These are phyloP conservation scores for Citrullus mucosospermus DNA, from an alignment of 306 rosid genomes.

Conservation along the genomic window DNA sequence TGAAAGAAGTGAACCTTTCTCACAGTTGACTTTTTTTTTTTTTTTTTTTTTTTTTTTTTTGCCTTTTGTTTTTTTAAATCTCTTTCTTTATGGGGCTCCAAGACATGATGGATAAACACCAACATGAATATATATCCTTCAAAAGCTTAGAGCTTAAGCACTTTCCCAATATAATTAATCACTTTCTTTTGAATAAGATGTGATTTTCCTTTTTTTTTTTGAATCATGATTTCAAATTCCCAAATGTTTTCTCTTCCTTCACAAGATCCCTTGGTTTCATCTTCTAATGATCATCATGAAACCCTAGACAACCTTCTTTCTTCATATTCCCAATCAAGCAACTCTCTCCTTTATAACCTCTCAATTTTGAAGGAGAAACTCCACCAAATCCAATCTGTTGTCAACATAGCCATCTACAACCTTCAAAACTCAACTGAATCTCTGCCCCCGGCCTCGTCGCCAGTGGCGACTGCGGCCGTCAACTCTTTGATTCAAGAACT, in stretches of 20 bases:
- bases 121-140: neutral
- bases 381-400: slow-evolving; percentile 39
- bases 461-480: slow-evolving; percentile 35
- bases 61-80: neutral
- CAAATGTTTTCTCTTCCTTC: slow-evolving; percentile 8
- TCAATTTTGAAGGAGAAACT: slow-evolving; percentile 61
- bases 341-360: slow-evolving; percentile 47
- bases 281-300: neutral
- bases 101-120: neutral
- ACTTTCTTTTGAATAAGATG: neutral
- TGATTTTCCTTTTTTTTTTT: neutral
- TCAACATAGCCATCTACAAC: slow-evolving; percentile 17
- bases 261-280: neutral
- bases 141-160: neutral
- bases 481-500: slow-evolving; percentile 60
- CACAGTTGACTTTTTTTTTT: slow-evolving; percentile 37
- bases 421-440: neutral
- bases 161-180: neutral
- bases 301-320: neutral
- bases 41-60: neutral
- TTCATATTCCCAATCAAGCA: slow-evolving; percentile 16
- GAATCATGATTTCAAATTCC: slow-evolving; percentile 27
- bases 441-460: slow-evolving; percentile 15
- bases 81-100: neutral
- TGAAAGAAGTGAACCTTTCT: slow-evolving; percentile 5